Percentiles rank a stretch among this genome's conserved stretches.
Conservation (phyloP, 805 yeast species). For the Yarrowia keelungensis region DNA sequence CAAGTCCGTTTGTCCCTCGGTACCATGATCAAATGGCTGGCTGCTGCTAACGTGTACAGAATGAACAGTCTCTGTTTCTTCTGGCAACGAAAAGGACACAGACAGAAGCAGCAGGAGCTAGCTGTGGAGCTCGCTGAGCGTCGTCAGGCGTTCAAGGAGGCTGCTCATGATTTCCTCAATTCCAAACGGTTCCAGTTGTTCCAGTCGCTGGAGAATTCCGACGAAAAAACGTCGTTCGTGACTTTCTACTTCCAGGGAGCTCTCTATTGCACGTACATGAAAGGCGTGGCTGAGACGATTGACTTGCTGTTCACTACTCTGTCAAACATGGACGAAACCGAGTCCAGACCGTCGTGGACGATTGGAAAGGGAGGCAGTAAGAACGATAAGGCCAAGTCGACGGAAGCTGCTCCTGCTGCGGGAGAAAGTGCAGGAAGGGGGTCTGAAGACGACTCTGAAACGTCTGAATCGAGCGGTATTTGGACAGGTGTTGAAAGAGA, state of each 20-base stretch:
- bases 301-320: conserved; percentile 10
- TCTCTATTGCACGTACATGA: conserved; percentile 26
- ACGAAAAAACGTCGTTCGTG: conserved; percentile 10
- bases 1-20: background rate
- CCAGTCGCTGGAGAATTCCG: conserved; percentile 6
- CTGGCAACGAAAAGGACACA: conserved; percentile 4
- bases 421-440: background rate
- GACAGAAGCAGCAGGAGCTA: background rate
- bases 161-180: conserved; percentile 18
- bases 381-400: conserved; percentile 3
- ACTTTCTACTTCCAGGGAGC: conserved; percentile 37
- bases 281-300: conserved; percentile 21
- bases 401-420: conserved; percentile 22
- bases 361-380: conserved; percentile 19
- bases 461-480: conserved; percentile 1
- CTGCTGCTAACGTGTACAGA: conserved; percentile 34
- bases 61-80: conserved; percentile 7
- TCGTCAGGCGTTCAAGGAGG: conserved; percentile 9
- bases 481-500: conserved; percentile 10
- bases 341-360: conserved; percentile 12
- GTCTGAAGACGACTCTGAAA: background rate
- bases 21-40: conserved; percentile 23
- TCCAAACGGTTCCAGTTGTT: conserved; percentile 12
- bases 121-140: conserved; percentile 22
- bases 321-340: conserved; percentile 28